These are phyloP conservation scores for Phytophthora idaei DNA, from an alignment of 352 stramenopile genomes.

Conservation along the genomic window DNA sequence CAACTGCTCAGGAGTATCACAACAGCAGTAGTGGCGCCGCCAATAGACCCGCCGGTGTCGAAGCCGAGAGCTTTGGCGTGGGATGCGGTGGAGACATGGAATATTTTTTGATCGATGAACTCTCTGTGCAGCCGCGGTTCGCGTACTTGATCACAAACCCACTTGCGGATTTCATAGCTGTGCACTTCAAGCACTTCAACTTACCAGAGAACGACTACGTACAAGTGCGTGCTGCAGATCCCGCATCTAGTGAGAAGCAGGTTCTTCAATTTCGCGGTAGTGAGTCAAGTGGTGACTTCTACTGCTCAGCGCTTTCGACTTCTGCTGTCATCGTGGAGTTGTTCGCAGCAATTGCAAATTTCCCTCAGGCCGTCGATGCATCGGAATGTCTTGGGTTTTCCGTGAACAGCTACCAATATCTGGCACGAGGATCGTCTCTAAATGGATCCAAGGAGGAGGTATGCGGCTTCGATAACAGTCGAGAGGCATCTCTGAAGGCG, in stretches of 20 bases:
- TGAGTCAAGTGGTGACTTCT: conserved; percentile 37
- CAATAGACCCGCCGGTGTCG: conserved; percentile 7
- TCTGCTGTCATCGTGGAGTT: conserved; percentile 55
- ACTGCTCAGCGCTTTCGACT: conserved; percentile 37
- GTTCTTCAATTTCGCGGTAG: conserved; percentile 43
- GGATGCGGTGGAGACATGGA: conserved; percentile 35
- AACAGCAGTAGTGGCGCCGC: conserved; percentile 8
- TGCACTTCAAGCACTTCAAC: conserved; percentile 74
- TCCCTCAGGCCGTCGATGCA: conserved; percentile 9
- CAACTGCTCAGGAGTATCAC: conserved; percentile 1
- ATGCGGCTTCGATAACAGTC: conserved; percentile 58
- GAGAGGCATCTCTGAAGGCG: conserved; percentile 42
- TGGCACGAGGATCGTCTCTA: conserved; percentile 22
- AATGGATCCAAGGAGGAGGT: conserved; percentile 47
- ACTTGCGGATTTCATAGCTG: conserved; percentile 52
- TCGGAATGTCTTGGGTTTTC: conserved; percentile 51
- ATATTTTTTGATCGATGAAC: conserved; percentile 34
- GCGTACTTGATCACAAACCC: conserved; percentile 47
- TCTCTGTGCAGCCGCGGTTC: conserved; percentile 35
- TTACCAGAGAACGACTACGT: conserved; percentile 60
- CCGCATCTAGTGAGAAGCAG: conserved; percentile 26
- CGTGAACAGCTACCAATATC: conserved; percentile 52
- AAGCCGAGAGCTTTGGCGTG: conserved; percentile 31
- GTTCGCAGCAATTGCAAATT: conserved; percentile 27
- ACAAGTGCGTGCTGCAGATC: conserved; percentile 41